These are phyloP conservation scores for Pseudonectria foliicola DNA, from an alignment of 2,329 filamentous ascomycete genomes.

Conservation along the genomic window DNA sequence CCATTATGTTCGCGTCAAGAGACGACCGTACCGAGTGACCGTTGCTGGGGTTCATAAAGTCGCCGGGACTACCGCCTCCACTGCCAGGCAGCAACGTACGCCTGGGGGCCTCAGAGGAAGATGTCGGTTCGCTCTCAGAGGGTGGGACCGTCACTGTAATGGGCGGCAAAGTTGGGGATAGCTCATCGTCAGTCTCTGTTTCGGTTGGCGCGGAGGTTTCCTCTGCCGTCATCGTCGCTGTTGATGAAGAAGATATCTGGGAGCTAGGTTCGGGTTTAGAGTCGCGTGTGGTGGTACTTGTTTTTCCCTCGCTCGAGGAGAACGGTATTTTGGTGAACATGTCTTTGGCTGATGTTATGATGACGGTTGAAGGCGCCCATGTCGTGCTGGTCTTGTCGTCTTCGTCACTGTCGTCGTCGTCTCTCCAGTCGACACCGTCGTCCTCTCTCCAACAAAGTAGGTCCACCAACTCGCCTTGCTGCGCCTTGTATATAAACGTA, in stretches of 20 bases:
- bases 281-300: too few relatives aligned
- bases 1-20: constrained; percentile 1
- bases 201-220: too few relatives aligned
- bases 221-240: too few relatives aligned
- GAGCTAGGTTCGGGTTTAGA: too few relatives aligned
- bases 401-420: constrained; percentile 11
- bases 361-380: too few relatives aligned
- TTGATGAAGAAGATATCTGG: too few relatives aligned
- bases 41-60: constrained; percentile 1
- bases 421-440: constrained; percentile 6
- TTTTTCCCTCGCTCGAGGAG: too few relatives aligned
- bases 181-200: too few relatives aligned
- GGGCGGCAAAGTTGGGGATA: neutral
- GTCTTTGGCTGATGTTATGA: too few relatives aligned
- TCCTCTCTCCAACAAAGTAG: constrained; percentile 25
- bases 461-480: constrained; percentile 29
- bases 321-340: too few relatives aligned
- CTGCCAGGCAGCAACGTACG: neutral
- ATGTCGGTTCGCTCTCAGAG: neutral
- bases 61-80: constrained; percentile 6
- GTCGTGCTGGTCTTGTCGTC: constrained; percentile 9
- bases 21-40: constrained; percentile 3
- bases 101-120: neutral
- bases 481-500: constrained; percentile 31
- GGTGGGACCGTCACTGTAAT: constrained; percentile 10